Evolutionary conservation across 768 basidiomycete genomes (phyloP).

Genomic region (Collybia sordida): DNA sequence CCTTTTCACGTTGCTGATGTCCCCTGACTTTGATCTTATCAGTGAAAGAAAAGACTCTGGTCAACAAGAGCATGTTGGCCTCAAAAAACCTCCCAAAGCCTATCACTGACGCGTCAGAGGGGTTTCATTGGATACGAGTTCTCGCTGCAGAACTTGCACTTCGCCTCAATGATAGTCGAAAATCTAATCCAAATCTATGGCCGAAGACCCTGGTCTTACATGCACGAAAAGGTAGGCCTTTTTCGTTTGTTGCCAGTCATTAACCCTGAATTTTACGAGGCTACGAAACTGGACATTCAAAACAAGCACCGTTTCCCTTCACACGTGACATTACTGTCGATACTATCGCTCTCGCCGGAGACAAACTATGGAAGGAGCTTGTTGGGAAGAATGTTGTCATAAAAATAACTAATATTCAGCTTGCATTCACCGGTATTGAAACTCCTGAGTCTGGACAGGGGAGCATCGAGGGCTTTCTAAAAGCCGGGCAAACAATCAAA

Average conservation of each 20-base stretch:
- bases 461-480: slow-evolving; percentile 87
- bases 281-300: slow-evolving; percentile 67
- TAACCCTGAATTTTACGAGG: slow-evolving; percentile 37
- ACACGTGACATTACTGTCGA: slow-evolving; percentile 72
- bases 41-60: slow-evolving; percentile 89
- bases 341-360: slow-evolving; percentile 69
- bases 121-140: slow-evolving; percentile 88
- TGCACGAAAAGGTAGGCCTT: slow-evolving; percentile 60
- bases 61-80: slow-evolving; percentile 92
- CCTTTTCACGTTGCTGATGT: background rate
- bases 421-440: slow-evolving; percentile 81
- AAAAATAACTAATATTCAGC: slow-evolving; percentile 69
- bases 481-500: slow-evolving; percentile 35
- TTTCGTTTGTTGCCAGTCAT: background rate
- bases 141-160: slow-evolving; percentile 89
- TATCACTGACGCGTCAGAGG: slow-evolving; percentile 71
- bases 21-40: slow-evolving; percentile 9
- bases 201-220: slow-evolving; percentile 88
- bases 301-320: slow-evolving; percentile 89
- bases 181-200: slow-evolving; percentile 75
- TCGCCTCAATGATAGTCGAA: slow-evolving; percentile 79
- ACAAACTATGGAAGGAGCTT: slow-evolving; percentile 86
- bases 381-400: slow-evolving; percentile 55
- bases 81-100: slow-evolving; percentile 91
- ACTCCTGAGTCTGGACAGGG: slow-evolving; percentile 75